These are phyloP conservation scores for Flaveria trinervia DNA, from an alignment of 129 eudicot genomes.

Conservation along the genomic window DNA sequence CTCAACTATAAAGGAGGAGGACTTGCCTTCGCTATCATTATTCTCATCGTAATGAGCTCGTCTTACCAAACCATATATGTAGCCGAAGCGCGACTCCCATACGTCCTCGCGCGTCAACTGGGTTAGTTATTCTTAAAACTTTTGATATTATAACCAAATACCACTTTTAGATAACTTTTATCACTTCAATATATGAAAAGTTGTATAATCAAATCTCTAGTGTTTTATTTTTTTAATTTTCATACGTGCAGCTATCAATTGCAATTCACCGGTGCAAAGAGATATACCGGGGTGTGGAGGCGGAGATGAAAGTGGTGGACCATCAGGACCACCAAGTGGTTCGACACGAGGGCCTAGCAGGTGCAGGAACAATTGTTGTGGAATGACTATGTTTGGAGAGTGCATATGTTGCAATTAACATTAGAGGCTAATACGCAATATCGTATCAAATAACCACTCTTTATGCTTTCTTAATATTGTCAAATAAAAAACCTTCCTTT, in stretches of 20 bases:
- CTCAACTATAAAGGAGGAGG: no score
- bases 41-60: constrained; percentile 16
- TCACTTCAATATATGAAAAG: neutral
- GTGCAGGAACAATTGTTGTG: constrained; percentile 30
- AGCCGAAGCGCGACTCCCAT: constrained; percentile 25
- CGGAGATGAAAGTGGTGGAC: constrained; percentile 1
- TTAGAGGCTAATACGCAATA: neutral
- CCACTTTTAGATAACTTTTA: neutral
- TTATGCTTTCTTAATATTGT: neutral
- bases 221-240: neutral
- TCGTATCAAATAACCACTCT: neutral
- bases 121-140: constrained; percentile 21
- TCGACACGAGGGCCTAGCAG: constrained; percentile 27
- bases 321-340: constrained; percentile 25
- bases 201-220: neutral
- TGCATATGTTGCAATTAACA: constrained; percentile 19
- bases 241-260: constrained; percentile 27
- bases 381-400: constrained; percentile 14
- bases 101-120: constrained; percentile 28
- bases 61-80: constrained; percentile 3
- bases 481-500: no score
- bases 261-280: constrained; percentile 22
- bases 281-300: constrained; percentile 25
- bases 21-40: constrained; percentile 12
- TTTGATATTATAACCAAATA: neutral